phyloP scores from a whole-genome alignment of 108 stramenopile species.

The Stephanodiscus minutulus region DNA sequence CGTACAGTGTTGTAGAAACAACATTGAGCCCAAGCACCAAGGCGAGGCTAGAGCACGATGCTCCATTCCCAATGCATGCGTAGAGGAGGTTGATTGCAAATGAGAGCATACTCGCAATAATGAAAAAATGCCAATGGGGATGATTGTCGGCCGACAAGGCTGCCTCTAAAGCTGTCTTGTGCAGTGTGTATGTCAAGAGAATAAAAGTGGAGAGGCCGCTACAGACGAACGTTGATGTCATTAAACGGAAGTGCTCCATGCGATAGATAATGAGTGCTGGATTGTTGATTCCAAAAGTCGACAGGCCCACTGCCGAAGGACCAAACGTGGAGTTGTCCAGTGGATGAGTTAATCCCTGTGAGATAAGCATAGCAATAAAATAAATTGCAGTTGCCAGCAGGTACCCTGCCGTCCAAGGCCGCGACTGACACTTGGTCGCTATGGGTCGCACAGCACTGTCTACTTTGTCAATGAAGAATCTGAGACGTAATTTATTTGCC shows the following conservation, averaged over 20 bases:
- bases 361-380: conserved; percentile 40
- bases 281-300: conserved; percentile 60
- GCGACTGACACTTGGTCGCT: conserved; percentile 18
- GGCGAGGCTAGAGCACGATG: conserved; percentile 40
- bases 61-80: conserved; percentile 39
- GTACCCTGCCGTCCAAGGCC: conserved; percentile 45
- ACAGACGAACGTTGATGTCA: conserved; percentile 50
- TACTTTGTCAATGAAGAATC: conserved; percentile 4
- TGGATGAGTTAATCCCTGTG: conserved; percentile 52
- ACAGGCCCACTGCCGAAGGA: conserved; percentile 42
- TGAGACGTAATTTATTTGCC: neutral
- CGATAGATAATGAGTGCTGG: conserved; percentile 55
- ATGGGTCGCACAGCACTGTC: conserved; percentile 1
- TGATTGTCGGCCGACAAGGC: conserved; percentile 27
- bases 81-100: conserved; percentile 40
- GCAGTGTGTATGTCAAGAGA: conserved; percentile 7
- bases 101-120: conserved; percentile 13
- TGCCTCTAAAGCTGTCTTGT: conserved; percentile 25
- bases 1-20: conserved; percentile 25
- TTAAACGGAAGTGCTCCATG: conserved; percentile 44
- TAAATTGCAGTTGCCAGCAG: conserved; percentile 32
- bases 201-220: conserved; percentile 50
- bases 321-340: conserved; percentile 58
- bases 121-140: conserved; percentile 22
- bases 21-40: conserved; percentile 44